Base-by-base conservation (phyloP, 768 basidiomycete genomes). In the Epithele typhae region DNA sequence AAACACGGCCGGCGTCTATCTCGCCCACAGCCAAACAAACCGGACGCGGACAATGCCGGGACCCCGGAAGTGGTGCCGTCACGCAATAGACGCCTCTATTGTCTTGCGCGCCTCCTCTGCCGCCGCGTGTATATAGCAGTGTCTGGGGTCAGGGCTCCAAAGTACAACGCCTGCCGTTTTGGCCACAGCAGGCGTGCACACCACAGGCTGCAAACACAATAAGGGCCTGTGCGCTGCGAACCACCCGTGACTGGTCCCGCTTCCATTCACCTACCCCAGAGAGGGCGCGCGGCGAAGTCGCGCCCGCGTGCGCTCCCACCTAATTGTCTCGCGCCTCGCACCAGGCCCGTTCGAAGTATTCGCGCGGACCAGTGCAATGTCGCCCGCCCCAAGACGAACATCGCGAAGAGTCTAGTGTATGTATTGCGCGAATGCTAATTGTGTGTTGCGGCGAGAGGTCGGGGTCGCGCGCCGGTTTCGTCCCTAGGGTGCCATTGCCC, bases 161-260 rank as follows among this genome's bases (percentile, higher is more conserved):
- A 47, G 37, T 45, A 56, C 55, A 56, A 56, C 45, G 21, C 43
- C 45, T 56, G 42, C 55, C 55, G 41, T 48, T 50, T 33, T 25
- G 25, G 25, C 51, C 32, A 56, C 51, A 52, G 53, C 48, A 35
- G 25, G 34, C 49, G n/a, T 22, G 36, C 40, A 48, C 46, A 18
- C 27, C 12, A 18, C 14, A 21, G 30, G 21, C 40, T 22, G 23
- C 14, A n/a, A 37, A 51, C 34, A 56, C 55, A 56, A 56, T 56
- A 56, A 56, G 55, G 23, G 23, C 14, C 41, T 22, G 25, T 17
- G 22, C 25, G 25, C 32, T 7, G 8, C 36, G 23, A 15, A 17
- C 23, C 43, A 21, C 51, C 12, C 46, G 40, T 52, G 51, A 52
- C 46, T 43, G 19, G 5, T 30, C 17, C 34, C 40, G 23, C 40